Conservation (phyloP, 1,284 basidiomycete genomes). For the Bjerkandera adusta region DNA sequence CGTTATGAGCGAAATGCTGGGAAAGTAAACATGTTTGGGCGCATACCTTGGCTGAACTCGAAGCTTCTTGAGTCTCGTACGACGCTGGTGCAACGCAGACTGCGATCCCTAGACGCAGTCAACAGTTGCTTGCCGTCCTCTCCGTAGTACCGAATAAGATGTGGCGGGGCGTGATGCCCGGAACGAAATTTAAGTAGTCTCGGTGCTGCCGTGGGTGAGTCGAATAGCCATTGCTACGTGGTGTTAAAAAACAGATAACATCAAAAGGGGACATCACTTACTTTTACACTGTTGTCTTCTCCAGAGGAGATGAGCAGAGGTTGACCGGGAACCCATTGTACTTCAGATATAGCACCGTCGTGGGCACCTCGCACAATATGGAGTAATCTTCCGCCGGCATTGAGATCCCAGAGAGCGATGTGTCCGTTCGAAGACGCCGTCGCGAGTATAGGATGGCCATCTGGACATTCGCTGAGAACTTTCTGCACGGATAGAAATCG, state of each 20-base stretch:
- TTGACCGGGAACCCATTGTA: slow-evolving; percentile 91
- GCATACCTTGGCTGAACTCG: slow-evolving; percentile 88
- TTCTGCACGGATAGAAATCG: neutral
- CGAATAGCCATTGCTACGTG: slow-evolving; percentile 94
- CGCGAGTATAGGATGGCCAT: slow-evolving; percentile 85
- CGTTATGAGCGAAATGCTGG: slow-evolving; percentile 4
- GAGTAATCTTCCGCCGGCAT: slow-evolving; percentile 75
- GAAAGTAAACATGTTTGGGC: neutral
- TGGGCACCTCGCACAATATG: slow-evolving; percentile 88
- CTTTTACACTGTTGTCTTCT: slow-evolving; percentile 93
- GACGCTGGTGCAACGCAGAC: slow-evolving; percentile 87
- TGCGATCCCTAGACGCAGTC: slow-evolving; percentile 85
- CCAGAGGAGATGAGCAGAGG: slow-evolving; percentile 86
- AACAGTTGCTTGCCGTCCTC: slow-evolving; percentile 94
- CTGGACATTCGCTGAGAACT: slow-evolving; percentile 36
- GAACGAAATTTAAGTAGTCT: slow-evolving; percentile 89
- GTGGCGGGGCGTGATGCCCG: slow-evolving; percentile 90
- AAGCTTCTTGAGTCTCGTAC: slow-evolving; percentile 92
- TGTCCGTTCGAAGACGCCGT: slow-evolving; percentile 86
- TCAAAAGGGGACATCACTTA: slow-evolving; percentile 30
- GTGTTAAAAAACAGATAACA: slow-evolving; percentile 2
- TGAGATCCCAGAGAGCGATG: slow-evolving; percentile 89
- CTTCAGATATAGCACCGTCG: slow-evolving; percentile 74
- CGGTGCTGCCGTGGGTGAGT: slow-evolving; percentile 84
- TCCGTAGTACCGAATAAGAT: slow-evolving; percentile 93